phyloP scores from a whole-genome alignment of 495 filamentous ascomycete species.

The Talaromyces borbonicus region DNA sequence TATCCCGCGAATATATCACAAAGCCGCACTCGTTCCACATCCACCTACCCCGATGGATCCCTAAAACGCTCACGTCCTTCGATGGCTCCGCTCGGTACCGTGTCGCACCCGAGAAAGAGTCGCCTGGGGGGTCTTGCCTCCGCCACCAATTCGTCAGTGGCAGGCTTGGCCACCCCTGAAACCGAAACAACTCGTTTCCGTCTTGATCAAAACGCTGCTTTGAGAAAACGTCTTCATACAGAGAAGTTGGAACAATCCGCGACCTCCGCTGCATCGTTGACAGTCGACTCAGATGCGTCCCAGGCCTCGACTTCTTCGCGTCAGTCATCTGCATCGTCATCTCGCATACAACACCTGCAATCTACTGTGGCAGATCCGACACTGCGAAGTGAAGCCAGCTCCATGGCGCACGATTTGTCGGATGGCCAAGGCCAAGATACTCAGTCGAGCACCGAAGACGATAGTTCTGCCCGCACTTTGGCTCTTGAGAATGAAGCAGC shows the following conservation, averaged over 20 bases:
- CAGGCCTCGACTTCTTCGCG: constrained; percentile 10
- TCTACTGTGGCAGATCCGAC: constrained; percentile 9
- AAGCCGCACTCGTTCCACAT: constrained; percentile 47
- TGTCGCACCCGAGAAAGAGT: constrained; percentile 19
- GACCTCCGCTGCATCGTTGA: constrained; percentile 16
- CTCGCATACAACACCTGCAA: background rate
- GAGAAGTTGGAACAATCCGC: constrained; percentile 12
- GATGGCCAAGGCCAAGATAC: background rate
- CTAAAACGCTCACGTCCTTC: constrained; percentile 18
- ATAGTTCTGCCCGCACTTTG: constrained; percentile 5
- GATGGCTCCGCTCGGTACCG: constrained; percentile 17
- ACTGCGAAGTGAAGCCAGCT: constrained; percentile 8
- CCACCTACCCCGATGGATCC: constrained; percentile 47
- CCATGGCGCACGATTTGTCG: background rate
- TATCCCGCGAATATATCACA: constrained; percentile 19
- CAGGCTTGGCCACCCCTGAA: constrained; percentile 36
- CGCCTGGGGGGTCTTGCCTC: constrained; percentile 11
- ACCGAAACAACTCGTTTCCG: constrained; percentile 25
- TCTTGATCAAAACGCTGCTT: constrained; percentile 18
- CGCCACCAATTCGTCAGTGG: constrained; percentile 18
- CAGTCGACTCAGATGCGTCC: constrained; percentile 18
- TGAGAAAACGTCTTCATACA: constrained; percentile 28
- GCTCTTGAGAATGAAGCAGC: constrained; percentile 5
- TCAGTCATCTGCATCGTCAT: background rate
- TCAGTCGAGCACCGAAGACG: constrained; percentile 1